A percentile compares a stretch with the other conserved stretches of the same genome.
These are phyloP conservation scores for Floccularia luteovirens DNA, from an alignment of 768 basidiomycete genomes.

Conservation along the genomic window DNA sequence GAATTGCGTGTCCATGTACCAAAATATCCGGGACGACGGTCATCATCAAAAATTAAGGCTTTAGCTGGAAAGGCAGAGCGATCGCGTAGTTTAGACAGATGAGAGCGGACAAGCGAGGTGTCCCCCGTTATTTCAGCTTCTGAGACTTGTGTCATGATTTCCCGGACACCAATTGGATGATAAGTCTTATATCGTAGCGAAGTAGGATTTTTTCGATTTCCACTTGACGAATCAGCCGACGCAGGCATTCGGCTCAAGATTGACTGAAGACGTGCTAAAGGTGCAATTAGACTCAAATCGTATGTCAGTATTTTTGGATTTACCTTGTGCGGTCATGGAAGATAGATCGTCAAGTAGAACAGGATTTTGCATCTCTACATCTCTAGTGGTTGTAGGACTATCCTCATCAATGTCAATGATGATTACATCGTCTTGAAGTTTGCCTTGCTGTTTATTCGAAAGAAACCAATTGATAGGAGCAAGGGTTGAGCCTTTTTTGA, in stretches of 20 bases:
- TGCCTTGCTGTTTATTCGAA: conserved; percentile 17
- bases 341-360: conserved; percentile 15
- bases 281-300: not conserved
- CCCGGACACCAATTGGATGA: conserved; percentile 27
- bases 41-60: conserved; percentile 75
- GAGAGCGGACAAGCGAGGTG: conserved; percentile 54
- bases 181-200: conserved; percentile 24
- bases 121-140: conserved; percentile 79
- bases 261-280: conserved; percentile 28
- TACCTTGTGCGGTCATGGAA: conserved; percentile 34
- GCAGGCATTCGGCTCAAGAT: conserved; percentile 27
- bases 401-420: conserved; percentile 49
- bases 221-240: conserved; percentile 12
- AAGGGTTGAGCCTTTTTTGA: conserved; percentile 67
- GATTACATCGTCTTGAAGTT: conserved; percentile 39
- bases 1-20: conserved; percentile 92
- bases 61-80: conserved; percentile 65
- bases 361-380: conserved; percentile 16
- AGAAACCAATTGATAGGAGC: conserved; percentile 72
- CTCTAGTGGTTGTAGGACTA: conserved; percentile 10
- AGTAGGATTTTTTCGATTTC: conserved; percentile 8
- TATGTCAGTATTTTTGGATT: not conserved
- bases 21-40: conserved; percentile 86
- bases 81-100: conserved; percentile 55
- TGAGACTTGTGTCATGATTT: conserved; percentile 53